Percentiles rank a stretch among this genome's conserved stretches.
Evolutionary conservation across 495 filamentous ascomycete genomes (phyloP).

Genomic region (Copromyces sp.): DNA sequence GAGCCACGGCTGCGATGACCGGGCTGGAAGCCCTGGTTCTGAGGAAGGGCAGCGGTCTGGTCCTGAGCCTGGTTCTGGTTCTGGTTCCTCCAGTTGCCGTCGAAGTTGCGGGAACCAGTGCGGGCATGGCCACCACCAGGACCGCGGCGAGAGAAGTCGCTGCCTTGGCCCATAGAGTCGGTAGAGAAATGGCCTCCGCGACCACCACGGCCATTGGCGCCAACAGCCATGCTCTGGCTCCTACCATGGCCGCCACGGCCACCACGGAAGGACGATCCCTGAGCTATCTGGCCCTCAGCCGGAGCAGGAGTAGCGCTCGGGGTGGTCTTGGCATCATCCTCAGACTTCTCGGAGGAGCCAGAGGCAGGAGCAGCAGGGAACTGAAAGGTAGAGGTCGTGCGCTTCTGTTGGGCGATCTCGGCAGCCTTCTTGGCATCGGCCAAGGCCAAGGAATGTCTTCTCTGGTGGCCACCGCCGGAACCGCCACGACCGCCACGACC

Average conservation of each 20-base stretch:
- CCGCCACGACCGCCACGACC: conserved; percentile 70
- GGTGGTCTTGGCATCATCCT: conserved; percentile 37
- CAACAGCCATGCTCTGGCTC: conserved; percentile 54
- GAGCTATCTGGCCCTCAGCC: conserved; percentile 38
- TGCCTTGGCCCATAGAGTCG: conserved; percentile 25
- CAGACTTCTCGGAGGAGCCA: conserved; percentile 42
- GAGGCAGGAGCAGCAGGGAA: conserved; percentile 74
- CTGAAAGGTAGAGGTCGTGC: conserved; percentile 87
- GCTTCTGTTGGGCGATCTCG: conserved; percentile 91
- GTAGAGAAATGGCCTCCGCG: conserved; percentile 30
- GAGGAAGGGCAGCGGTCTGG: conserved; percentile 44
- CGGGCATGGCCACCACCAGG: conserved; percentile 64
- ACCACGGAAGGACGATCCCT: conserved; percentile 32
- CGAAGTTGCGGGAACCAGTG: conserved; percentile 82
- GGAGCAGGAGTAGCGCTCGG: conserved; percentile 30
- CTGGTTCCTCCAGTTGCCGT: conserved; percentile 94
- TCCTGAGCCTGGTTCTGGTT: conserved; percentile 51
- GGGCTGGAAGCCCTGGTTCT: conserved; percentile 77
- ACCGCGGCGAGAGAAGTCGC: conserved; percentile 62
- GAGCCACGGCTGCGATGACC: conserved; percentile 81
- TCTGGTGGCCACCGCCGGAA: conserved; percentile 70
- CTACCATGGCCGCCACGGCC: conserved; percentile 46
- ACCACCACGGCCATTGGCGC: conserved; percentile 39
- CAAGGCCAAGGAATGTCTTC: conserved; percentile 88
- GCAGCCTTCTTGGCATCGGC: conserved; percentile 97